Evolutionary conservation across 2,329 filamentous ascomycete species (phyloP).

Genomic region (Neofusicoccum cordaticola): DNA sequence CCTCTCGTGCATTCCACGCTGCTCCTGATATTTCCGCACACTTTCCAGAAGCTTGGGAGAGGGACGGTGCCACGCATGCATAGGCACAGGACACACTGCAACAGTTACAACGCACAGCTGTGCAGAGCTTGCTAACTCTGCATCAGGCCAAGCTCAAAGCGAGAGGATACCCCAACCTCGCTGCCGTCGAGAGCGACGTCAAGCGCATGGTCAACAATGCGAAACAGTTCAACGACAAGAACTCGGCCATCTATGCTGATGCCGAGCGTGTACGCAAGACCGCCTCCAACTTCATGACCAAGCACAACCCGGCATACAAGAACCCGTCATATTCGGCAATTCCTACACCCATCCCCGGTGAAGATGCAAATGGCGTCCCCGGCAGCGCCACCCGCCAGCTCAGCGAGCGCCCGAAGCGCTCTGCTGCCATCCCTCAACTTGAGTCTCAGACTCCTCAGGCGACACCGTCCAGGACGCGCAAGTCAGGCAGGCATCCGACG

Average conservation of each 20-base stretch:
- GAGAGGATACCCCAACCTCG: constrained; percentile 66
- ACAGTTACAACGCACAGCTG: not conserved
- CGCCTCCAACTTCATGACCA: constrained; percentile 82
- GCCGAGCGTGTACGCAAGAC: constrained; percentile 84
- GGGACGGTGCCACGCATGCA: not conserved
- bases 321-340: constrained; percentile 66
- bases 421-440: not conserved
- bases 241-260: constrained; percentile 72
- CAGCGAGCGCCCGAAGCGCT: constrained; percentile 18
- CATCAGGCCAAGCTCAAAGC: constrained; percentile 61
- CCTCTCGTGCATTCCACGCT: not conserved
- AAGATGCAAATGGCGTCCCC: constrained; percentile 19
- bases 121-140: constrained; percentile 21
- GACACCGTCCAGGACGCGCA: constrained; percentile 22
- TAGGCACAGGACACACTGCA: not conserved
- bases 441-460: not conserved
- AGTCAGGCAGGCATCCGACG: constrained; percentile 20
- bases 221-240: constrained; percentile 76
- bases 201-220: constrained; percentile 87
- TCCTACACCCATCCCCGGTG: constrained; percentile 67
- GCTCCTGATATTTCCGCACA: not conserved
- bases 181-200: constrained; percentile 76
- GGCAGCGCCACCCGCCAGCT: constrained; percentile 10
- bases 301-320: constrained; percentile 79
- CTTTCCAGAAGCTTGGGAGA: not conserved